Evolutionary conservation across 441 rosid genomes (phyloP), one percentile per base, ranked within the genome.

Genomic region (Jatropha multifida): DNA sequence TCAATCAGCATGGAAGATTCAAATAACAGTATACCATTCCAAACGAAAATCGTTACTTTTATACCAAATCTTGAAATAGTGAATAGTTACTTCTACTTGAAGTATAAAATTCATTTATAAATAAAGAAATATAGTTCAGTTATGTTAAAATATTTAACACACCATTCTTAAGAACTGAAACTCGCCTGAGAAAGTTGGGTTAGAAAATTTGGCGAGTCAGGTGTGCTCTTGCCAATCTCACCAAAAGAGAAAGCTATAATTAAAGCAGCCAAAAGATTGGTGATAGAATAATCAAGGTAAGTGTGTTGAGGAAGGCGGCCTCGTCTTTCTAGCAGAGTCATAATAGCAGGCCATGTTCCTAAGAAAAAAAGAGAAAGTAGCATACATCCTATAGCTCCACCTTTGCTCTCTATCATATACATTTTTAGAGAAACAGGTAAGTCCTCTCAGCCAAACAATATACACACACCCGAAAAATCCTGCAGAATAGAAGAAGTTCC

Each of bases 251-350:
- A 83, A 40, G 97, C 97, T 58, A 91, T 91, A 78, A 94, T 74
- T 26, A 89, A 73, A 23, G 97, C 98, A 74, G 93, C 94, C 73
- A 93, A 79, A 60, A 94, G 88, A 78, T 91, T 92, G 65, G 94
- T 90, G 81, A 91, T 72, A 26, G 93, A 84, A 74, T 90, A 91
- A 84, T 94, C 97, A 75, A 91, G 97, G 79, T 91, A 94, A 51
- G 90, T 90, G 76, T 94, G 99, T 79, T 92, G 97, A 77, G 97
- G 97, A 78, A 90, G 97, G 27, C 97, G 85, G 17, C 97, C 97
- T 0, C 91, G 87, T 72, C 97, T 82, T 76, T 94, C 97, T 14
- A 89, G 80, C 37, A 88, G 88, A 42, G 93, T 91, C 86, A 94
- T 67, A 26, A 90, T 38, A 37, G 97, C 97, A 73, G 97, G 97